phyloP scores from a whole-genome alignment of 1,284 basidiomycete species.

The Cutaneotrichosporon sp. region DNA sequence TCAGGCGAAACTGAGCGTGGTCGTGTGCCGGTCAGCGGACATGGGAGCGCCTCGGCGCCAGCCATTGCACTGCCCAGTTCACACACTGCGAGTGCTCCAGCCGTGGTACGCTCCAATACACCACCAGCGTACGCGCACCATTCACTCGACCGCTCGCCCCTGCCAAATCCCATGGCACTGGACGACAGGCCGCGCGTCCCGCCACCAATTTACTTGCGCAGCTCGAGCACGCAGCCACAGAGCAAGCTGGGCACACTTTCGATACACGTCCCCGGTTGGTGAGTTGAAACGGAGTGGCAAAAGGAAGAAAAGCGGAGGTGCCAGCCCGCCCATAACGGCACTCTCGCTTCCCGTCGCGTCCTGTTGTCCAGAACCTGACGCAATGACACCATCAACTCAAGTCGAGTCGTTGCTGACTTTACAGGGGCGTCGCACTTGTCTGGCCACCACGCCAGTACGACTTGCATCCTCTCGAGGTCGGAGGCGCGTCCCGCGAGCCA shows the following conservation, averaged over 20 bases:
- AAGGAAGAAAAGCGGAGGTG: neutral
- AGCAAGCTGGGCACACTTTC: slow-evolving; percentile 27
- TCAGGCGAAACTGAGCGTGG: neutral
- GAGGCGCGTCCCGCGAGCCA: slow-evolving; percentile 23
- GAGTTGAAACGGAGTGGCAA: slow-evolving; percentile 12
- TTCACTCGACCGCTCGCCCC: slow-evolving; percentile 33
- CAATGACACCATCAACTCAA: neutral
- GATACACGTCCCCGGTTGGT: slow-evolving; percentile 43
- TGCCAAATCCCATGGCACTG: slow-evolving; percentile 25
- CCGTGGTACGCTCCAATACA: slow-evolving; percentile 4
- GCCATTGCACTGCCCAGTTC: neutral
- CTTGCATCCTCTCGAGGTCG: slow-evolving; percentile 32
- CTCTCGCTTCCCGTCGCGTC: neutral
- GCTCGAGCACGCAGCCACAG: slow-evolving; percentile 25
- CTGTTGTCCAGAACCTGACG: neutral
- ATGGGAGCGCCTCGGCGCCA: neutral
- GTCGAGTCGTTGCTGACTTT: slow-evolving; percentile 3
- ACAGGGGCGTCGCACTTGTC: slow-evolving; percentile 37
- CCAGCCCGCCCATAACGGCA: neutral
- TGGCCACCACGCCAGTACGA: slow-evolving; percentile 32
- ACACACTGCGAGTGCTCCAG: neutral
- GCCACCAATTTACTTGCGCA: slow-evolving; percentile 38
- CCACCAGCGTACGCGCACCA: slow-evolving; percentile 35
- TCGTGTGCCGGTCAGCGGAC: neutral
- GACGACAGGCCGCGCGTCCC: slow-evolving; percentile 38